Percentiles rank a stretch among this genome's conserved stretches.
Conservation (phyloP, 306 rosid species). For the Castanopsis chinensis region DNA sequence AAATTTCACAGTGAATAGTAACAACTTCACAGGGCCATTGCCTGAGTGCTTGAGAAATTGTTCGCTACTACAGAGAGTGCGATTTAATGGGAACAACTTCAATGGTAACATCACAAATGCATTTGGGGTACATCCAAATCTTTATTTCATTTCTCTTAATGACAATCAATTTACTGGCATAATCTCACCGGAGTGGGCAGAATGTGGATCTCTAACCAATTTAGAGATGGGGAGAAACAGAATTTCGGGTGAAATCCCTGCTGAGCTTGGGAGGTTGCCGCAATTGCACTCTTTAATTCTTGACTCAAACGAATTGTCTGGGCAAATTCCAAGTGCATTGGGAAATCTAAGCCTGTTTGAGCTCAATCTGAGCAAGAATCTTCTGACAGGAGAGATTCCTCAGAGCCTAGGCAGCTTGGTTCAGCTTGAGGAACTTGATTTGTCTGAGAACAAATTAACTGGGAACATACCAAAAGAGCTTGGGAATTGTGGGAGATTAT, state of each 20-base stretch:
- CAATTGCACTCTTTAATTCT: slow-evolving; percentile 25
- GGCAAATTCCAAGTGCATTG: slow-evolving; percentile 46
- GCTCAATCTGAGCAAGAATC: slow-evolving; percentile 54
- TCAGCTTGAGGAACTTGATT: slow-evolving; percentile 38
- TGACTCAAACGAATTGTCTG: slow-evolving; percentile 34
- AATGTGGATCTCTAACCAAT: slow-evolving; percentile 38
- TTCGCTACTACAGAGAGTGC: slow-evolving; percentile 35
- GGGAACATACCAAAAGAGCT: slow-evolving; percentile 45
- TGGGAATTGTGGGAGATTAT: slow-evolving; percentile 15
- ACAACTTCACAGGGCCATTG: slow-evolving; percentile 57
- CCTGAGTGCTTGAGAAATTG: slow-evolving; percentile 65
- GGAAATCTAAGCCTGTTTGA: slow-evolving; percentile 33
- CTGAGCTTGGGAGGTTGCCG: slow-evolving; percentile 40
- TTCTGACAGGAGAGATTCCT: slow-evolving; percentile 45
- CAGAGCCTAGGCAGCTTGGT: slow-evolving; percentile 24
- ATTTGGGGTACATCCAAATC: slow-evolving; percentile 35
- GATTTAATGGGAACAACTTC: slow-evolving; percentile 55
- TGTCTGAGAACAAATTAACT: slow-evolving; percentile 46
- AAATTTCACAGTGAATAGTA: slow-evolving; percentile 28
- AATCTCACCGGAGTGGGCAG: slow-evolving; percentile 54
- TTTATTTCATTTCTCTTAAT: slow-evolving; percentile 20
- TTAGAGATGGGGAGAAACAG: slow-evolving; percentile 44
- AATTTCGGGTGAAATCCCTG: slow-evolving; percentile 59
- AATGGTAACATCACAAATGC: slow-evolving; percentile 57
- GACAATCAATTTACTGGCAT: slow-evolving; percentile 12